These are phyloP conservation scores for Xylaria arbuscula DNA, from an alignment of 2,329 filamentous ascomycete genomes.

Conservation along the genomic window DNA sequence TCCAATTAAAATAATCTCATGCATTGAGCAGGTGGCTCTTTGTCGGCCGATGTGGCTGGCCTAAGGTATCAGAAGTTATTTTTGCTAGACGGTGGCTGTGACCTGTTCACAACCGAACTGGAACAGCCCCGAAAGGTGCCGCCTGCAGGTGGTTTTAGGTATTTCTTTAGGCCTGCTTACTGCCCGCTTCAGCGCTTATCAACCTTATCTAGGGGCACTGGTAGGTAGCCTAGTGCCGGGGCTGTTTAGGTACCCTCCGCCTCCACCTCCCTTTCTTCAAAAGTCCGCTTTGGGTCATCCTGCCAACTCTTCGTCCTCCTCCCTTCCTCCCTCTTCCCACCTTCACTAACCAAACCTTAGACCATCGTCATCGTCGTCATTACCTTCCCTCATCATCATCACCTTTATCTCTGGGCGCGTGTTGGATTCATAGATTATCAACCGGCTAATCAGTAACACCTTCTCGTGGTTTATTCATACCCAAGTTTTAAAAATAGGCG, in stretches of 20 bases:
- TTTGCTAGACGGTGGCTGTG: too few species aligned
- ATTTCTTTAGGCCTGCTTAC: neutral
- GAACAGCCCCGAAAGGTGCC: neutral
- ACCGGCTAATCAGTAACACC: conserved; percentile 24
- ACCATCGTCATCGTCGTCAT: conserved; percentile 10
- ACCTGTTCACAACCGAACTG: neutral
- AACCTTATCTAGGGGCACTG: neutral
- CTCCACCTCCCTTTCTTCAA: conserved; percentile 36
- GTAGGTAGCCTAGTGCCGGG: conserved; percentile 3
- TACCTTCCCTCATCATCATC: conserved; percentile 8
- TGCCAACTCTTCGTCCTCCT: conserved; percentile 14
- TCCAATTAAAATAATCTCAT: too few species aligned
- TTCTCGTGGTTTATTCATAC: neutral
- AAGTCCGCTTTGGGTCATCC: conserved; percentile 32
- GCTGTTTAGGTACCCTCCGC: conserved; percentile 11
- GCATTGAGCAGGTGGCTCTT: too few species aligned
- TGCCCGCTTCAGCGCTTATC: conserved; percentile 16
- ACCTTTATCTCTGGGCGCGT: neutral
- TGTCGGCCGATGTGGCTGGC: too few species aligned
- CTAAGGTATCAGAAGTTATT: too few species aligned
- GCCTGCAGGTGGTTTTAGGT: neutral
- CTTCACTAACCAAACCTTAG: conserved; percentile 16
- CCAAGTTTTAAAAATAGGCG: conserved; percentile 25
- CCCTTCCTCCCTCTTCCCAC: conserved; percentile 26
- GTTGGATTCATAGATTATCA: conserved; percentile 8